A percentile compares a stretch with the other conserved stretches of the same genome.
Conservation (phyloP, 352 stramenopile genomes). For the Globisporangium middletonii region DNA sequence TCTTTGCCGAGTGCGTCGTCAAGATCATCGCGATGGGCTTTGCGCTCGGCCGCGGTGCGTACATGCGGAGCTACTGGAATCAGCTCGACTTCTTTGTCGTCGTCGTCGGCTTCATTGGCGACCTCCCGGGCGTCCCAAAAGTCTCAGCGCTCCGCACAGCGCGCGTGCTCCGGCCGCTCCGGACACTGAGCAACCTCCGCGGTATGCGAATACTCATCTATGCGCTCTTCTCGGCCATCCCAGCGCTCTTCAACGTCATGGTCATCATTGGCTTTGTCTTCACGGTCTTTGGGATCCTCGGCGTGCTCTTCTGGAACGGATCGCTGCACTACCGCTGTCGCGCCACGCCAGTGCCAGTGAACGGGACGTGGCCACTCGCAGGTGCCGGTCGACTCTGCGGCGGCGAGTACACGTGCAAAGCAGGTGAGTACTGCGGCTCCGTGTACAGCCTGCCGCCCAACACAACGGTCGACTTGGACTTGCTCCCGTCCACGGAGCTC, state of each 20-base stretch:
- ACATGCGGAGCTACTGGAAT: constrained; percentile 78
- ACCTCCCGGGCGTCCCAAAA: constrained; percentile 33
- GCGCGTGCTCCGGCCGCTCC: constrained; percentile 53
- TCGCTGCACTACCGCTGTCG: constrained; percentile 41
- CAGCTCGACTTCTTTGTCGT: constrained; percentile 86
- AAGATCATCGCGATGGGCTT: constrained; percentile 83
- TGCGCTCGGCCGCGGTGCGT: constrained; percentile 40
- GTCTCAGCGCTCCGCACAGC: constrained; percentile 26
- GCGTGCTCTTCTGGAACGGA: constrained; percentile 54
- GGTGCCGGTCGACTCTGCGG: constrained; percentile 24
- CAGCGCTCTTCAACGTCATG: constrained; percentile 59
- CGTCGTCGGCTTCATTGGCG: constrained; percentile 31
- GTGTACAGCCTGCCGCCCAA: constrained; percentile 26
- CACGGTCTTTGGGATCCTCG: constrained; percentile 67
- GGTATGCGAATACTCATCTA: constrained; percentile 50
- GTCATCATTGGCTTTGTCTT: constrained; percentile 64
- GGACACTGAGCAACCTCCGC: constrained; percentile 43
- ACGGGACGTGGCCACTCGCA: constrained; percentile 28
- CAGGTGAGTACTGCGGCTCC: constrained; percentile 32
- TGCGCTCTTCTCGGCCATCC: constrained; percentile 46
- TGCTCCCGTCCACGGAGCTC: constrained; percentile 32
- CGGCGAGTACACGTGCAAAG: constrained; percentile 25
- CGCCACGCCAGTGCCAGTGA: constrained; percentile 39
- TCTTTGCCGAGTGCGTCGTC: constrained; percentile 64
- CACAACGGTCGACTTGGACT: constrained; percentile 22